Evolutionary conservation across 2,329 filamentous ascomycete species (phyloP).

Genomic region (Plenodomus biglobosus): DNA sequence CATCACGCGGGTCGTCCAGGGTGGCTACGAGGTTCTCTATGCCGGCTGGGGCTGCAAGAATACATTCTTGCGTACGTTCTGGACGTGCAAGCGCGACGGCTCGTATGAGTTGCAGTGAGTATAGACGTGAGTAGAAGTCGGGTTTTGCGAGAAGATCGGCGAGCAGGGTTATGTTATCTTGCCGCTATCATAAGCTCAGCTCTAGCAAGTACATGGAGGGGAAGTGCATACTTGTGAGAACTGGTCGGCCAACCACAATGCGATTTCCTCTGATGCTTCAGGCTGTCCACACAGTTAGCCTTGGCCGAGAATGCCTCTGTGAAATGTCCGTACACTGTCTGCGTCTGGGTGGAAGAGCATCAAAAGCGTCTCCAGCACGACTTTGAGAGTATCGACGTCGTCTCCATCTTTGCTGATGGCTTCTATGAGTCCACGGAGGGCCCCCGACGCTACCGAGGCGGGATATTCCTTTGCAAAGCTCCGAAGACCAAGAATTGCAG

Average conservation of each 20-base stretch:
- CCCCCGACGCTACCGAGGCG: slow-evolving; percentile 90
- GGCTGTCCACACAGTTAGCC: slow-evolving; percentile 56
- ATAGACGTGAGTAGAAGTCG: slow-evolving; percentile 89
- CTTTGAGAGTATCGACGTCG: slow-evolving; percentile 94
- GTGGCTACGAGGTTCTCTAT: slow-evolving; percentile 82
- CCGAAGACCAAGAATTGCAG: slow-evolving; percentile 86
- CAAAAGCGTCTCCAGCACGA: slow-evolving; percentile 90
- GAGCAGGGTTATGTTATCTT: slow-evolving; percentile 92
- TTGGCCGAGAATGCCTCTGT: background rate
- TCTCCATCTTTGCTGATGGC: slow-evolving; percentile 84
- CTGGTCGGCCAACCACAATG: slow-evolving; percentile 93
- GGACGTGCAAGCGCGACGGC: slow-evolving; percentile 83
- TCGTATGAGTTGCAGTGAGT: slow-evolving; percentile 84
- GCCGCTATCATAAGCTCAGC: slow-evolving; percentile 66
- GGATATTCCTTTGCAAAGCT: slow-evolving; percentile 97
- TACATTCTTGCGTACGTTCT: slow-evolving; percentile 91
- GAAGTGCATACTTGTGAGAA: slow-evolving; percentile 74
- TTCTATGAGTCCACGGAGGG: slow-evolving; percentile 83
- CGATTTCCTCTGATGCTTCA: slow-evolving; percentile 94
- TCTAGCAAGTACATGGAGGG: slow-evolving; percentile 22
- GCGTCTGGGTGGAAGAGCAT: slow-evolving; percentile 81
- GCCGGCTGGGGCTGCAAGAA: slow-evolving; percentile 84
- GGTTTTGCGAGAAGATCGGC: slow-evolving; percentile 83
- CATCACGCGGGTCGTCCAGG: slow-evolving; percentile 83
- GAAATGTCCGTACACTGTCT: slow-evolving; percentile 48